Percentiles rank a stretch among this genome's conserved stretches.
Conservation (phyloP, 768 basidiomycete genomes). For the Calocybe cyanea region DNA sequence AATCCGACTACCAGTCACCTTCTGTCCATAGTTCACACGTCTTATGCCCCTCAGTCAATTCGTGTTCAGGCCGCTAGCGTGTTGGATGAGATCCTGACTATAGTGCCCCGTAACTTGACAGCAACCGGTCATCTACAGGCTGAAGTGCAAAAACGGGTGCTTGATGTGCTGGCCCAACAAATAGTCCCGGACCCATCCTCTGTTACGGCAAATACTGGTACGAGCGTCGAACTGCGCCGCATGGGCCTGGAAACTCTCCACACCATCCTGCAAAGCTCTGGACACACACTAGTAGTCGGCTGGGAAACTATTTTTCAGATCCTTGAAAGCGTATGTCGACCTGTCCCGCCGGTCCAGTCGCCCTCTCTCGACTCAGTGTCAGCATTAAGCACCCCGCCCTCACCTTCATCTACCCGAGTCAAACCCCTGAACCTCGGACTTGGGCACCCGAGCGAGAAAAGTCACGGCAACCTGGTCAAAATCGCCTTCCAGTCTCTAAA, state of each 20-base stretch:
- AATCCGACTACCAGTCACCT: conserved; percentile 76
- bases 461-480: conserved; percentile 74
- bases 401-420: conserved; percentile 28
- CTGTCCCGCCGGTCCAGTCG: conserved; percentile 34
- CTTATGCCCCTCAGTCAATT: conserved; percentile 69
- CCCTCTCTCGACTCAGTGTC: conserved; percentile 38
- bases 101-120: conserved; percentile 70
- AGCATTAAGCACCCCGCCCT: conserved; percentile 33
- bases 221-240: conserved; percentile 71
- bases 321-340: conserved; percentile 82
- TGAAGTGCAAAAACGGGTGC: conserved; percentile 73
- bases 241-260: conserved; percentile 90
- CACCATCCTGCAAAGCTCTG: conserved; percentile 86
- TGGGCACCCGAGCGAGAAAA: conserved; percentile 61
- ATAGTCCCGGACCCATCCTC: conserved; percentile 48
- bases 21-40: conserved; percentile 67
- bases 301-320: conserved; percentile 95
- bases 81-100: conserved; percentile 76
- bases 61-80: conserved; percentile 87
- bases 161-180: conserved; percentile 83
- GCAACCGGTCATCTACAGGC: conserved; percentile 60
- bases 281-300: conserved; percentile 86
- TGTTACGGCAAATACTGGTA: conserved; percentile 33
- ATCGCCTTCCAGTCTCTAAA: conserved; percentile 94
- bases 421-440: conserved; percentile 47